phyloP scores from a whole-genome alignment of 257 asterid genomes.

The Marsdenia floribunda region DNA sequence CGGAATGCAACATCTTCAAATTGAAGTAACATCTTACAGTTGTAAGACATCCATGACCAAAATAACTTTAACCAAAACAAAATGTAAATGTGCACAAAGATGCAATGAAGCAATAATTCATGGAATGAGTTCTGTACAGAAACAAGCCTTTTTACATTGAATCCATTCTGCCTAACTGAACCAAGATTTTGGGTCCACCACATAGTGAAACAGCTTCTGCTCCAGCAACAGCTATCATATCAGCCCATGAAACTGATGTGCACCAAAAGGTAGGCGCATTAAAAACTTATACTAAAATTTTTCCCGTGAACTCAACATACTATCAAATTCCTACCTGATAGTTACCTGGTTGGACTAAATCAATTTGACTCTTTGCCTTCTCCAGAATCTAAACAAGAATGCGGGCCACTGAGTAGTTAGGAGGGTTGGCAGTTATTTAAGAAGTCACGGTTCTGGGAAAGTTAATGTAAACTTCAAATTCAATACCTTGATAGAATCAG shows the following conservation, averaged over 20 bases:
- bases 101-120: conserved; percentile 3
- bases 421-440: conserved; percentile 24
- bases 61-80: not conserved
- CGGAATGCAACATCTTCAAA: not conserved
- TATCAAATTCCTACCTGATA: conserved; percentile 1
- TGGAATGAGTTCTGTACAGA: conserved; percentile 10
- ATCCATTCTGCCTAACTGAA: conserved; percentile 75
- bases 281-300: not conserved
- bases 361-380: conserved; percentile 68
- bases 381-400: conserved; percentile 61
- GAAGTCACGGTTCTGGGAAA: conserved; percentile 23
- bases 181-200: conserved; percentile 78
- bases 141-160: conserved; percentile 39
- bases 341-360: conserved; percentile 54
- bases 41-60: not conserved
- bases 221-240: conserved; percentile 85
- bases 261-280: conserved; percentile 18
- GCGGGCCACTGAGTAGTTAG: conserved; percentile 44
- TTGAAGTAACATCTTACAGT: not conserved
- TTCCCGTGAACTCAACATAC: not conserved
- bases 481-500: conserved; percentile 9
- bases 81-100: not conserved
- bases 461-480: conserved; percentile 24
- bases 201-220: conserved; percentile 83
- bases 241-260: conserved; percentile 80